Evolutionary conservation across 495 filamentous ascomycete species (phyloP), one percentile per base, ranked within the genome.

Genomic region (Xylaria castorea): DNA sequence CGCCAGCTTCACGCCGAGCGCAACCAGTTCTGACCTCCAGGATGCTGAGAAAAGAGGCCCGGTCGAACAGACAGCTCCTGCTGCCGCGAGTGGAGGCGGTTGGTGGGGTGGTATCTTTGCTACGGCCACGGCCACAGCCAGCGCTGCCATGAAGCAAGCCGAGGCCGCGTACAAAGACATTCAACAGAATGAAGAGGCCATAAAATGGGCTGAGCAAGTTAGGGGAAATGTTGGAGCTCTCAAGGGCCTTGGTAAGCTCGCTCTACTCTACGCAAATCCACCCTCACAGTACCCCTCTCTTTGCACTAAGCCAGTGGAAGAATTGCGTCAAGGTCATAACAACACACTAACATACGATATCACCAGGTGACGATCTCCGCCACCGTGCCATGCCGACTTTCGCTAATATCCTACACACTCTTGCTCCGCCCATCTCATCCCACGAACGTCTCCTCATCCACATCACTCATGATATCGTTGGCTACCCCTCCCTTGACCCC

Each of bases 401-500:
- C 80, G 95, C 94, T 77, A 92, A 92, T 78, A 91, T 99, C 78
- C 89, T 99, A 66, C 93, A 97, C 79, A 97, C 93, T 57, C 91
- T 99, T 68, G 97, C 96, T 3, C 97, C 96, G 51, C 96, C 96
- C 12, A 99, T 99, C 76, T 96, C 94, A 30, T 96, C 95, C 7
- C 97, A 98, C 82, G 96, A 99, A 84, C 93, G 96, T 65, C 92
- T 99, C 11, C 93, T 96, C 76, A 99, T 99, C 79, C 96, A 99
- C 85, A 93, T 97, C 70, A 97, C 97, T 25, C 97, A 98, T 84
- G 94, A 98, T 79, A 87, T 98, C 25, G 90, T 94, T 62, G 93
- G 93, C 67, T 99, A 99, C 81, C 96, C 97, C 11, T 94, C 92
- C 50, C 90, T 99, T 71, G 95, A 98, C 81, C 94, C 95, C 14